Base-by-base conservation (phyloP, 306 rosid genomes). In the Quercus mongolica region DNA sequence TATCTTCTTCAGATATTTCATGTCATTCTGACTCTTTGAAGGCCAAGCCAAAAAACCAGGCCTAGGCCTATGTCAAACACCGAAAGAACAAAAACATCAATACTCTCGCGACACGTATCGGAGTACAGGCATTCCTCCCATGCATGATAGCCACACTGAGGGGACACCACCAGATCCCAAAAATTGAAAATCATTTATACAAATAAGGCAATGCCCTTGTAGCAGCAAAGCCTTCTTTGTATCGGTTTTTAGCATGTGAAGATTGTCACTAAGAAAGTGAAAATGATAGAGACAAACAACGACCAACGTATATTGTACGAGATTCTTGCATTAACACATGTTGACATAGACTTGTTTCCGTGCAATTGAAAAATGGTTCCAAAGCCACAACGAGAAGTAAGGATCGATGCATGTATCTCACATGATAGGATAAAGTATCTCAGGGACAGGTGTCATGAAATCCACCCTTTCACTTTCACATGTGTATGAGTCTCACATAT, bases 101-200 rank as follows among this genome's bases (percentile, higher is more conserved):
- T 76, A 52, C 26, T 21, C 5, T 57, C n/a, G 3, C 38, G 77
- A 84, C 86, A 80, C 82, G 83, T 86, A 67, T 64, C 1, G 54
- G 17, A 1, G 14, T 3, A 49, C 14, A 49, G 17, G 5, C 21
- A 12, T 73, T 82, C 68, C 28, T 81, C 23, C 62, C 75, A 58
- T 79, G 80, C 76, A 78, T 88, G 82, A 88, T 86, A 73, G 78
- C 67, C 63, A 69, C 76, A 67, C 71, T 80, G 79, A 83, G 61
- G 63, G 55, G n/a, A 21, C 17, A 69, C 30, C 69, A 70, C 30
- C 69, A 23, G 61, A 65, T 76, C 71, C 81, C 56, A 46, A 82
- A 76, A 74, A 15, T 63, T 41, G 17, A 79, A 71, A 46, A 71
- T 86, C 70, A 26, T 9, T 1, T 26, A 9, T 3, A 58, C 26